A percentile compares a stretch with the other conserved stretches of the same genome.
phyloP scores from a whole-genome alignment of 75 land plant genomes.

The Picea glauca region DNA sequence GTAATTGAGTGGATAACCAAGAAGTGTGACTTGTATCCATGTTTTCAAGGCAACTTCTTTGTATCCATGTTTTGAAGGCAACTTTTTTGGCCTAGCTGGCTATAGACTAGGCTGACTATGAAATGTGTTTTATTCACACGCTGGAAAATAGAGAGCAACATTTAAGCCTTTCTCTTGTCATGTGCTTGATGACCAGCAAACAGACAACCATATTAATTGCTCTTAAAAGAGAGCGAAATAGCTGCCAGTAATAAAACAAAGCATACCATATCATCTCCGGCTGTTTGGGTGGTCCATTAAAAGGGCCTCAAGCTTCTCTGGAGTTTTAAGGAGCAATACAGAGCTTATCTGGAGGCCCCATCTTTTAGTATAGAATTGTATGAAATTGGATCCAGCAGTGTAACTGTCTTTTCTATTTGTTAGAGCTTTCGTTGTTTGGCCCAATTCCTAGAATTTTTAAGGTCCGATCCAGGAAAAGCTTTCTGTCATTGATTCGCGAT shows the following conservation, averaged over 20 bases:
- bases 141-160: neutral
- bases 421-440: neutral
- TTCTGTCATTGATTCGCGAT: too few relatives aligned
- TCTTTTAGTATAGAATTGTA: neutral
- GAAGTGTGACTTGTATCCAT: too few relatives aligned
- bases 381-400: neutral
- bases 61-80: too few relatives aligned
- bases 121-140: neutral
- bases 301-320: neutral
- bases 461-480: neutral
- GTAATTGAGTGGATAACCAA: too few relatives aligned
- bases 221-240: neutral
- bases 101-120: neutral
- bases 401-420: neutral
- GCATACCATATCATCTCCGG: neutral
- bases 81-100: neutral
- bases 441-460: neutral
- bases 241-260: neutral
- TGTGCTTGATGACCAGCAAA: slow-evolving; percentile 1
- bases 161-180: neutral
- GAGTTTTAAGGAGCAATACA: neutral
- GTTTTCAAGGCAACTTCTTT: too few relatives aligned
- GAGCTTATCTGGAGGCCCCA: neutral
- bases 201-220: neutral
- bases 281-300: neutral